Percentiles rank a stretch among this genome's conserved stretches.
Evolutionary conservation across 306 rosid species (phyloP).

Genomic region (Mimosa pudica): DNA sequence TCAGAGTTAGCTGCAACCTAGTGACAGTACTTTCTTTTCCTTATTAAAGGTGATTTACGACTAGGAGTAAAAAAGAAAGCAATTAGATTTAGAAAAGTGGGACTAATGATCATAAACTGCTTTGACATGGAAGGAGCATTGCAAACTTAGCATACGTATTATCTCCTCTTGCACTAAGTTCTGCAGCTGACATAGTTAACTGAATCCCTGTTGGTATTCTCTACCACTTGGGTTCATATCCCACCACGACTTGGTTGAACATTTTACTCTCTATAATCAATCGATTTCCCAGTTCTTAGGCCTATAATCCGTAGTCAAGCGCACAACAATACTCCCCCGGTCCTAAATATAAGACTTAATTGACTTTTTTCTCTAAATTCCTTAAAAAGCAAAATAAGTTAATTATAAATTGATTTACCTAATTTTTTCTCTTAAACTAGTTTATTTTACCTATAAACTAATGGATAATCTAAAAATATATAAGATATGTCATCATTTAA

Average conservation of each 20-base stretch:
- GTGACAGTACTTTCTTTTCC: not conserved
- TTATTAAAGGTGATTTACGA: not conserved
- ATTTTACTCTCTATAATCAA: no score
- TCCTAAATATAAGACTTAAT: no score
- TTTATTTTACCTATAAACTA: no score
- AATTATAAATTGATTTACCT: no score
- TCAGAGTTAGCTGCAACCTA: not conserved
- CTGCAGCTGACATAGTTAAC: not conserved
- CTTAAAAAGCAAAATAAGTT: no score
- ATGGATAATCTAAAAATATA: no score
- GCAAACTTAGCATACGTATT: not conserved
- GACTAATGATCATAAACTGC: not conserved
- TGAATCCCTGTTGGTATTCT: not conserved
- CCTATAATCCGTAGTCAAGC: no score
- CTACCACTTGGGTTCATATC: not conserved
- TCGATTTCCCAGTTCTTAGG: no score
- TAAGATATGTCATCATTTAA: no score
- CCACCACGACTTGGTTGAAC: not conserved
- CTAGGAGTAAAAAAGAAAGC: not conserved
- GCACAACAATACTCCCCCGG: no score
- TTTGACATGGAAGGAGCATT: not conserved
- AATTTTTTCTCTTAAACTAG: no score
- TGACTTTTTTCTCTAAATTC: no score
- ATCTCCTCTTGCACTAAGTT: not conserved
- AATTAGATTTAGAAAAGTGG: not conserved